These are phyloP conservation scores for Alternaria tenuissima DNA, from an alignment of 2,329 filamentous ascomycete genomes.

Conservation along the genomic window DNA sequence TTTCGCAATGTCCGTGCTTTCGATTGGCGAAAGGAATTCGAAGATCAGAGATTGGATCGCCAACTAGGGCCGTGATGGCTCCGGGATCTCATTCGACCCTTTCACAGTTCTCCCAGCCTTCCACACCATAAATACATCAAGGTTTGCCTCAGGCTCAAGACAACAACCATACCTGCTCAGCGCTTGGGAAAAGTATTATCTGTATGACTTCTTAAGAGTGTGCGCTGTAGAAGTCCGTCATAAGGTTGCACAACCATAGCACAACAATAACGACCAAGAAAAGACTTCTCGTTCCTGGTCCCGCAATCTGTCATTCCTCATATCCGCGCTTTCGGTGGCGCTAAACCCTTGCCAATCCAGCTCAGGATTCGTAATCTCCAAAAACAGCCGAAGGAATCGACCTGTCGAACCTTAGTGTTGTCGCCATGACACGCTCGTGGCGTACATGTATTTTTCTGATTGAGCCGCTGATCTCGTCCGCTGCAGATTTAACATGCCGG, in stretches of 20 bases:
- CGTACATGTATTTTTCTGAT: conserved; percentile 7
- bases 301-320: conserved; percentile 3
- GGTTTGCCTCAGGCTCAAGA: neutral
- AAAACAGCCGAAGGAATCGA: conserved; percentile 8
- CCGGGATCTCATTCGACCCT: conserved; percentile 3
- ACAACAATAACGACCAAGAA: neutral
- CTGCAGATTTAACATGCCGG: conserved; percentile 1
- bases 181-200: neutral
- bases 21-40: conserved; percentile 32
- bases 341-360: conserved; percentile 8
- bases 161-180: neutral
- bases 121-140: neutral
- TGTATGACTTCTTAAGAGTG: neutral
- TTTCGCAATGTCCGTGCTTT: conserved; percentile 20
- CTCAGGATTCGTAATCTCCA: conserved; percentile 21
- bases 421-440: conserved; percentile 9
- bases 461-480: conserved; percentile 11
- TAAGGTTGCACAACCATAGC: conserved; percentile 5
- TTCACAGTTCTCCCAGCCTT: conserved; percentile 12
- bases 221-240: neutral
- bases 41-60: conserved; percentile 23
- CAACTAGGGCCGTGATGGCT: conserved; percentile 15
- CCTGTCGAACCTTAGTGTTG: conserved; percentile 14
- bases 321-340: conserved; percentile 12
- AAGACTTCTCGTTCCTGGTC: neutral